phyloP scores from a whole-genome alignment of 345 rosid species.

The Eucalyptus erythrocorys region DNA sequence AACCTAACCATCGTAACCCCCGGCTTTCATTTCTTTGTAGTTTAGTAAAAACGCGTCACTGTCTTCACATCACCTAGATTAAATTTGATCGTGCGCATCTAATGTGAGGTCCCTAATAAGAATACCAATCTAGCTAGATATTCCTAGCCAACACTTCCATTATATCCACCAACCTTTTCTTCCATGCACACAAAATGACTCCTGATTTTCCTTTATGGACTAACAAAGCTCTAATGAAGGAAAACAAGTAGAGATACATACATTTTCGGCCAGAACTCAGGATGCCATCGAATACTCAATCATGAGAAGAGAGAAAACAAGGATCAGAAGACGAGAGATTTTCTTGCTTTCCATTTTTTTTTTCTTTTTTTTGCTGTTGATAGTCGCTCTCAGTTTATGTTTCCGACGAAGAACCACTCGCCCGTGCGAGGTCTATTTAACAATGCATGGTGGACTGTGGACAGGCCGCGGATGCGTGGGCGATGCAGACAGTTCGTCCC shows the following conservation, averaged over 20 bases:
- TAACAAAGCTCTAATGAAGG: not conserved
- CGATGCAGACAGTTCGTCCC: too few species aligned
- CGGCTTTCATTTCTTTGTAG: not conserved
- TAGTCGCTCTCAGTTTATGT: too few species aligned
- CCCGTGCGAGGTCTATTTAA: too few species aligned
- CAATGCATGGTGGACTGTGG: too few species aligned
- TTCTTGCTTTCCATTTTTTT: not conserved
- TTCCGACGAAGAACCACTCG: too few species aligned
- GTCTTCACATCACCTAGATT: too few species aligned
- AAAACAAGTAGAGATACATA: not conserved
- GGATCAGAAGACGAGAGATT: not conserved
- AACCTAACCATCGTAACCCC: not conserved
- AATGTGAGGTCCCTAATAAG: too few species aligned
- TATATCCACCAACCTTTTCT: not conserved
- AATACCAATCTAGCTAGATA: too few species aligned
- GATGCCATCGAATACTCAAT: not conserved
- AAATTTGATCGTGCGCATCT: too few species aligned
- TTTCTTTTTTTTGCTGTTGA: too few species aligned
- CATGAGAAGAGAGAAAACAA: not conserved
- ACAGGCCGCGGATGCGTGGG: too few species aligned
- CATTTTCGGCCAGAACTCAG: not conserved
- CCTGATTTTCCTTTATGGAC: not conserved
- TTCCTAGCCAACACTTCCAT: not conserved
- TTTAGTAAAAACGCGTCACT: not conserved
- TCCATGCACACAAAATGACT: not conserved